Conservation (phyloP, 208 protist species). For the Acanthamoeba castellanii region DNA sequence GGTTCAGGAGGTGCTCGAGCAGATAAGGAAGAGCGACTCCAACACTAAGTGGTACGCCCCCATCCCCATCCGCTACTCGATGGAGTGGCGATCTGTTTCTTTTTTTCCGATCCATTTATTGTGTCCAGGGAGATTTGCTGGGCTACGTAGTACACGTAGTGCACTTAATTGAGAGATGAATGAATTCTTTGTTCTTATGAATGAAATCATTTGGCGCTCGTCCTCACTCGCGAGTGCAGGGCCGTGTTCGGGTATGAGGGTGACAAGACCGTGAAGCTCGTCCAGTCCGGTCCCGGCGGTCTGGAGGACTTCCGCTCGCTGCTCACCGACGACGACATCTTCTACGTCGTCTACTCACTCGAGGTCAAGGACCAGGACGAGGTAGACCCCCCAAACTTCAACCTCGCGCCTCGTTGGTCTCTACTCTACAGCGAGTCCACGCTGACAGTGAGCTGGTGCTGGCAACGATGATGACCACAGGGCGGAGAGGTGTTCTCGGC, state of each 20-base stretch:
- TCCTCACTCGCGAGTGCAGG: not conserved
- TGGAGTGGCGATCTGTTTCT: no score
- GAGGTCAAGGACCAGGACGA: constrained; percentile 58
- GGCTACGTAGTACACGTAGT: no score
- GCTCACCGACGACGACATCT: constrained; percentile 29
- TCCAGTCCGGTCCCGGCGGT: constrained; percentile 5
- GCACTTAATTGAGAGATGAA: no score
- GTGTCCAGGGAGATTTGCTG: no score
- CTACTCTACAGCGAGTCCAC: not conserved
- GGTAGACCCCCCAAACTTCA: not conserved
- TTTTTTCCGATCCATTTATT: no score
- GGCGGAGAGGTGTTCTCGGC: constrained; percentile 51
- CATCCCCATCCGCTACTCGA: not conserved
- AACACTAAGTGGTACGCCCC: constrained; percentile 20
- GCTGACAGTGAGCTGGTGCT: not conserved
- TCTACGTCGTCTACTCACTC: constrained; percentile 34
- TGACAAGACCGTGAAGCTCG: constrained; percentile 51
- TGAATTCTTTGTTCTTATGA: no score
- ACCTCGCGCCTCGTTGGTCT: not conserved
- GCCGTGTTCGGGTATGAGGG: constrained; percentile 65
- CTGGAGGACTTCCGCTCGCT: constrained; percentile 1
- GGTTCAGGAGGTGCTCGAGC: constrained; percentile 32
- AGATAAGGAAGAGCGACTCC: constrained; percentile 26
- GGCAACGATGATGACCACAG: not conserved
- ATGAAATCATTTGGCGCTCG: not conserved